A percentile compares a stretch with the other conserved stretches of the same genome.
Evolutionary conservation across 2,329 filamentous ascomycete species (phyloP).

Genomic region (Colletotrichum incanum): DNA sequence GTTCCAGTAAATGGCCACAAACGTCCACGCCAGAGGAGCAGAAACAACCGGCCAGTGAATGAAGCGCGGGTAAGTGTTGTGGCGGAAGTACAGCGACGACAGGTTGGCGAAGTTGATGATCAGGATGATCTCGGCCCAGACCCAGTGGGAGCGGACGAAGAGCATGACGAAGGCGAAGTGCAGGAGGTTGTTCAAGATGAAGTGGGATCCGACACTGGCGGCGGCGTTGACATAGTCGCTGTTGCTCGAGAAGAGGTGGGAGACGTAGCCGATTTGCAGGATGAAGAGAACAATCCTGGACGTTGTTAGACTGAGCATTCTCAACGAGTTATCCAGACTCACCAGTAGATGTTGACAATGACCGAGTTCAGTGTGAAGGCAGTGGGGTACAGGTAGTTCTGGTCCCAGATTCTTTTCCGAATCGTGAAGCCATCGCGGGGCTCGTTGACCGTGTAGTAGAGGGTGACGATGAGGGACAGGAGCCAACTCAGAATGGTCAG

Average conservation of each 20-base stretch:
- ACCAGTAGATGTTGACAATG: conserved; percentile 84
- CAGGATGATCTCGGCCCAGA: conserved; percentile 82
- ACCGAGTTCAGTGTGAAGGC: conserved; percentile 82
- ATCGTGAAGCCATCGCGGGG: conserved; percentile 74
- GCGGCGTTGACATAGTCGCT: conserved; percentile 76
- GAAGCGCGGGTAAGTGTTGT: conserved; percentile 78
- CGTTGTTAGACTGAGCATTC: conserved; percentile 11
- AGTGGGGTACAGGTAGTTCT: conserved; percentile 77
- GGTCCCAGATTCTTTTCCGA: conserved; percentile 80
- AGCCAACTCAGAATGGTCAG: conserved; percentile 83
- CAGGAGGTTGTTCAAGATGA: conserved; percentile 88
- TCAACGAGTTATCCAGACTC: conserved; percentile 38
- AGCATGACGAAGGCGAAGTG: conserved; percentile 87
- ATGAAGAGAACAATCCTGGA: conserved; percentile 80
- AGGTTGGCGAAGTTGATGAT: conserved; percentile 89
- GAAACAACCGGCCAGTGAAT: conserved; percentile 84
- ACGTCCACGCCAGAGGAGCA: conserved; percentile 87
- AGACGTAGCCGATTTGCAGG: conserved; percentile 82
- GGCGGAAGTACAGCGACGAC: conserved; percentile 83
- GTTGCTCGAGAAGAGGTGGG: conserved; percentile 81
- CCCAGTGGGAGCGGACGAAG: conserved; percentile 83
- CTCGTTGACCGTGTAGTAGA: conserved; percentile 80
- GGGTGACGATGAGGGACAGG: conserved; percentile 77
- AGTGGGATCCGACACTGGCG: conserved; percentile 85
- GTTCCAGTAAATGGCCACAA: conserved; percentile 90